Evolutionary conservation across 2,329 filamentous ascomycete species (phyloP).

Genomic region (Aureobasidium sp.): DNA sequence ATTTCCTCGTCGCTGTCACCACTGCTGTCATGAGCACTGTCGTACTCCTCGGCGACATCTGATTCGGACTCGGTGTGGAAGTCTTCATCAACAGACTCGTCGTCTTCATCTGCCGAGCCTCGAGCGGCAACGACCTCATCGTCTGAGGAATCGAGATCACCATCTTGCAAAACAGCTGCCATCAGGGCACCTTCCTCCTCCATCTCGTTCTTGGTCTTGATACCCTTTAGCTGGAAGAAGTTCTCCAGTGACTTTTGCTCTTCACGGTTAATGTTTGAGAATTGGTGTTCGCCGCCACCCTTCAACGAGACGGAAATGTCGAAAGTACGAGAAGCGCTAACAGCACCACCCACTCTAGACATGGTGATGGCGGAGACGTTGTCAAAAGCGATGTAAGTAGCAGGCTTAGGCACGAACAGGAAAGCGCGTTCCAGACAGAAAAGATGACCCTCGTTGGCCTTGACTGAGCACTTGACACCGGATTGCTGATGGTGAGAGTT

Average conservation of each 20-base stretch:
- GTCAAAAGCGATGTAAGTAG: constrained; percentile 94
- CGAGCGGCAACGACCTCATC: constrained; percentile 69
- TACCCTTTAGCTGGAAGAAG: constrained; percentile 92
- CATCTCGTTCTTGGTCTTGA: constrained; percentile 98
- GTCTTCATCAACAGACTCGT: constrained; percentile 92
- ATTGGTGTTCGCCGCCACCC: constrained; percentile 83
- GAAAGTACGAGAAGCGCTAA: constrained; percentile 91
- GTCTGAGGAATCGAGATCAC: constrained; percentile 74
- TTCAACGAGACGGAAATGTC: constrained; percentile 94
- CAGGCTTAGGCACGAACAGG: constrained; percentile 97
- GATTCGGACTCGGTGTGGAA: constrained; percentile 89
- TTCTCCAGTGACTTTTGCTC: constrained; percentile 93
- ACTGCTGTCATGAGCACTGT: constrained; percentile 82
- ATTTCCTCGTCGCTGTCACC: constrained; percentile 62
- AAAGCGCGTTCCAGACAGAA: constrained; percentile 98
- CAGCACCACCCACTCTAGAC: constrained; percentile 87
- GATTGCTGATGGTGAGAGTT: constrained; percentile 85
- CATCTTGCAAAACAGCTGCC: constrained; percentile 71
- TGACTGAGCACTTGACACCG: constrained; percentile 99
- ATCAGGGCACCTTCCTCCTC: constrained; percentile 73
- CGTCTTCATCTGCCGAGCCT: constrained; percentile 90
- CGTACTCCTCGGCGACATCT: constrained; percentile 93
- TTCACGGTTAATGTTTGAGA: constrained; percentile 98
- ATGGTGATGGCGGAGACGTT: constrained; percentile 88
- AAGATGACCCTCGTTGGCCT: constrained; percentile 93